These are phyloP conservation scores for Pythium angustatum DNA, from an alignment of 352 stramenopile genomes.

Conservation along the genomic window DNA sequence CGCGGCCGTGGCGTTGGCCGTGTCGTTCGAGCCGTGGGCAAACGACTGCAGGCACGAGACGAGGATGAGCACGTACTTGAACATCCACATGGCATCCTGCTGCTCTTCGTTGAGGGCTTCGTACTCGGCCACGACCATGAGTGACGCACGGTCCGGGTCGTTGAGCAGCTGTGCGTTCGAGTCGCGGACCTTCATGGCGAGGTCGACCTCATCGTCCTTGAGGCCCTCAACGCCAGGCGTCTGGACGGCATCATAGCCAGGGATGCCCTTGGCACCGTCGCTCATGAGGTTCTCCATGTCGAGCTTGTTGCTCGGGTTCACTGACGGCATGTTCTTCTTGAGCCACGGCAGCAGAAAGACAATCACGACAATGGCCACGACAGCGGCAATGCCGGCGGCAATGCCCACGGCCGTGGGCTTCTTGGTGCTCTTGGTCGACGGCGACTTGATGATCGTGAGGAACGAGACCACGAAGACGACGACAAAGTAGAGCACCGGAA, in stretches of 20 bases:
- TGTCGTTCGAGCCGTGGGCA: conserved; percentile 80
- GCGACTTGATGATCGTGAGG: conserved; percentile 49
- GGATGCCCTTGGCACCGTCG: conserved; percentile 2
- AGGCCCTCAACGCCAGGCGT: conserved; percentile 6
- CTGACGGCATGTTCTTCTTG: conserved; percentile 23
- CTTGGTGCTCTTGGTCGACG: conserved; percentile 4
- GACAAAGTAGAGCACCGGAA: conserved; percentile 53
- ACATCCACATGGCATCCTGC: conserved; percentile 43
- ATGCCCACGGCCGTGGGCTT: background rate
- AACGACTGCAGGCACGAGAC: conserved; percentile 74
- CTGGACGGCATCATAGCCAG: conserved; percentile 10
- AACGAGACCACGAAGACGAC: conserved; percentile 51
- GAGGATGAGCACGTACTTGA: conserved; percentile 72
- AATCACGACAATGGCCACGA: background rate
- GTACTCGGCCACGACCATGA: conserved; percentile 30
- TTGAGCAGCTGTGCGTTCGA: conserved; percentile 2
- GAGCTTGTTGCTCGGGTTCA: conserved; percentile 19
- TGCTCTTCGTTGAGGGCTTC: conserved; percentile 34
- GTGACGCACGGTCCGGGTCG: conserved; percentile 16
- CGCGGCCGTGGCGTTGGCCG: conserved; percentile 75
- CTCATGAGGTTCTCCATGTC: conserved; percentile 26
- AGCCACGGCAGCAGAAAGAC: conserved; percentile 36
- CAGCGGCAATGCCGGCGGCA: conserved; percentile 6
- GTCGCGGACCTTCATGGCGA: background rate
- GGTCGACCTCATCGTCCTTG: background rate